Evolutionary conservation across 495 filamentous ascomycete genomes (phyloP), one percentile per base, ranked within the genome.

Genomic region (Friedmanniomyces simplex): DNA sequence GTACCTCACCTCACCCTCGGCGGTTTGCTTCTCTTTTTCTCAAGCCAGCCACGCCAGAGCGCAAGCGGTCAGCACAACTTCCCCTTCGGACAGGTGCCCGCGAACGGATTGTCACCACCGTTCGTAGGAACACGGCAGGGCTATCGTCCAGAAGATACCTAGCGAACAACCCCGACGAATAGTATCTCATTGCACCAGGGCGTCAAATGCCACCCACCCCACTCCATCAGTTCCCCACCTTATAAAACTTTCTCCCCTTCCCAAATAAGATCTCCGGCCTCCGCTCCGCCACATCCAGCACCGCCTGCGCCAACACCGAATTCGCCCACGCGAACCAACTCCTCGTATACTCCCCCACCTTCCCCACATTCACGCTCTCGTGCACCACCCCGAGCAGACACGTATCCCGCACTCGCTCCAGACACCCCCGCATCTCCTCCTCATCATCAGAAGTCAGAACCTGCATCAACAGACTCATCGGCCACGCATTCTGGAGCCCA

Each of bases 261-360:
- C 82, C 83, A 69, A 99, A 96, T 42, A 99, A 81, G 58, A 99
- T 67, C 71, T 93, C 78, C 14, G 94, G 93, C 70, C 89, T 89
- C 69, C 91, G 74, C 64, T 81, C 80, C 0, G 90, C 93, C 52
- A 97, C 66, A 72, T 96, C 87, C 26, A 99, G 72, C 50, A 99
- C 87, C 5, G 91, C 95, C 73, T 94, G 87, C 13, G 91, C 87
- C 71, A 94, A 97, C 30, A 99, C 89, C 0, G 88, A 91, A 63
- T 97, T 97, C 18, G 93, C 93, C 93, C 91, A 97, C 13, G 93
- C 88, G 69, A 98, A 97, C 93, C 93, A 98, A 56, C 73, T 67
- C 82, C 86, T 77, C 12, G 91, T 95, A 68, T 93, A 97, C 34
- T 85, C 80, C 28, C 71, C 73, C 21, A 82, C 73, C 47, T 78